Evolutionary conservation across 306 rosid species (phyloP).

Genomic region (Medicago lupulina): DNA sequence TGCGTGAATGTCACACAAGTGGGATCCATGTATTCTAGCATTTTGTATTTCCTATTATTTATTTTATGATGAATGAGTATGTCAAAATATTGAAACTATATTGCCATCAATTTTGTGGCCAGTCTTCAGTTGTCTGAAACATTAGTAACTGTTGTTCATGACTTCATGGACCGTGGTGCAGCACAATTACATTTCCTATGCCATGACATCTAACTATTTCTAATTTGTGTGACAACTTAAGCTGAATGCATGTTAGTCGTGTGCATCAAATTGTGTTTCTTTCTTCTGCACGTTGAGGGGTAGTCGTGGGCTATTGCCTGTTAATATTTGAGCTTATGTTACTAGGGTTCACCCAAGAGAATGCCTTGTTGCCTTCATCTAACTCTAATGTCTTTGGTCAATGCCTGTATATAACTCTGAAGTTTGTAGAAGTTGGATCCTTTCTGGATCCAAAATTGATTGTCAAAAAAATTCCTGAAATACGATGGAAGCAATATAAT

Average conservation of each 20-base stretch:
- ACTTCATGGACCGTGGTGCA: neutral
- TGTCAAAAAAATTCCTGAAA: too few relatives aligned
- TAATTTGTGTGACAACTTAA: neutral
- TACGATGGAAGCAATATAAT: too few relatives aligned
- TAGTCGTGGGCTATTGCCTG: neutral
- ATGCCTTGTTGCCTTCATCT: too few relatives aligned
- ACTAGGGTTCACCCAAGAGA: neutral
- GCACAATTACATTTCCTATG: neutral
- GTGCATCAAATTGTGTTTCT: neutral
- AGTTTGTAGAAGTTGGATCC: neutral
- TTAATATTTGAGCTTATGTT: neutral
- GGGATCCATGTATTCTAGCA: too few relatives aligned
- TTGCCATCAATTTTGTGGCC: constrained; percentile 28
- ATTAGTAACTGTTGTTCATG: neutral
- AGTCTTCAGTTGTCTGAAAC: neutral
- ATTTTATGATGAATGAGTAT: constrained; percentile 23
- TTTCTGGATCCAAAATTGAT: neutral
- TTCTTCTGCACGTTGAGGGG: neutral
- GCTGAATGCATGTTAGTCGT: neutral
- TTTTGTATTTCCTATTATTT: constrained; percentile 29
- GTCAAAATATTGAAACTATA: constrained; percentile 29
- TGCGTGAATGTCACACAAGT: too few relatives aligned
- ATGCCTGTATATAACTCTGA: neutral
- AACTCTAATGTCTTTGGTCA: neutral
- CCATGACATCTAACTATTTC: neutral